Base-by-base conservation (phyloP, 345 rosid genomes). In the Carallia brachiata region DNA sequence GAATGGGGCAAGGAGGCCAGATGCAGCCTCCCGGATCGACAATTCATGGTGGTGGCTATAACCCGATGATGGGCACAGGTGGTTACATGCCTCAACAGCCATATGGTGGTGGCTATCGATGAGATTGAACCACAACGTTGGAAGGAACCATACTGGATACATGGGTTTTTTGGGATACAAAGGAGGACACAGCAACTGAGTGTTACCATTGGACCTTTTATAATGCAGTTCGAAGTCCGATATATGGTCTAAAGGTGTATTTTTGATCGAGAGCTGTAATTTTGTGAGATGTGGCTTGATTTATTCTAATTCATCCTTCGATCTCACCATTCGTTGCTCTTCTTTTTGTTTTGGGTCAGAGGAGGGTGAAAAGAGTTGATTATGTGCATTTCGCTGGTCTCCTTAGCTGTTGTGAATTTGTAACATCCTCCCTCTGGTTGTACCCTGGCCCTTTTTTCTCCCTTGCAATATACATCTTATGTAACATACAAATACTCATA, bases 31-130 rank as follows among this genome's bases (percentile, higher is more conserved):
- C 84, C 62, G 83, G 84, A 68, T 69, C 82, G 19, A 40, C 84
- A 66, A 82, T 83, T 85, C 85, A 82, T 1, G 85, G 88, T 47
- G 82, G 88, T 47, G 82, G 82, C 72, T 90, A 90, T 62, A 84
- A 81, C 65, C 87, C 94, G 5, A 85, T 91, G 97, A 90, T 83
- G 89, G 95, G 96, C 54, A 75, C 82, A 50, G 82, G 88, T 32
- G 90, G 90, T 19, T 88, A 91, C 79, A 59, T 80, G 37, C 88
- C 93, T 62, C 97, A 94, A 80, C 95, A 88, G 60, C 84, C 87
- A 0, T 87, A 94, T 52, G 92, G 96, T 58, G 88, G 97, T 32
- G 89, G 97, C 56, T 92, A 90, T 70, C 78, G 85, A 74, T 95
- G 87, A 90, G 67, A 62, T 64, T 40, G 13, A 65, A 54, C 72